phyloP scores from a whole-genome alignment of 1,284 basidiomycete species.

The Mycena sp. region DNA sequence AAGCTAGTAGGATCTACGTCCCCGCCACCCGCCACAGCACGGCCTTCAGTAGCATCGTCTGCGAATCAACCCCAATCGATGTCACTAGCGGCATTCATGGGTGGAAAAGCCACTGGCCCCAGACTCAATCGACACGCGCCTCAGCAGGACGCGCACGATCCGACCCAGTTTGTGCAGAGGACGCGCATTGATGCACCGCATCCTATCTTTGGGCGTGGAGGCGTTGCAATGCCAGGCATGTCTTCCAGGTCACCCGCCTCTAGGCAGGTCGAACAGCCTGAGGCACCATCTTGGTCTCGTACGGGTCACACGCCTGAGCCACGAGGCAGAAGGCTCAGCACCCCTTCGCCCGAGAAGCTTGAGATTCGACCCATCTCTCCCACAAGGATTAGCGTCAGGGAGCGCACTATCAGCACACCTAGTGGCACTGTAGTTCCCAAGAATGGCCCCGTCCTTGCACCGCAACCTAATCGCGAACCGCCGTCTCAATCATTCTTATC shows the following conservation, averaged over 20 bases:
- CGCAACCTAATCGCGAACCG: slow-evolving; percentile 10
- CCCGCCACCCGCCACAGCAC: slow-evolving; percentile 8
- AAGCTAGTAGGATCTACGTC: slow-evolving; percentile 45
- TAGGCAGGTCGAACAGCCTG: slow-evolving; percentile 20
- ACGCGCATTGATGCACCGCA: slow-evolving; percentile 62
- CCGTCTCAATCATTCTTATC: not conserved
- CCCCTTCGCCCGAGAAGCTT: slow-evolving; percentile 30
- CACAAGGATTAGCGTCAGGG: slow-evolving; percentile 46
- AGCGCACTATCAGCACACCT: slow-evolving; percentile 53
- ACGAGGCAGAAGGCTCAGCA: slow-evolving; percentile 31
- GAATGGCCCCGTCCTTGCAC: slow-evolving; percentile 5
- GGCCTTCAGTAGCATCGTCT: slow-evolving; percentile 23
- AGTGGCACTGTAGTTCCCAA: not conserved
- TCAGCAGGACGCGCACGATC: slow-evolving; percentile 72
- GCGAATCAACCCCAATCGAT: slow-evolving; percentile 53
- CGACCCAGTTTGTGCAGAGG: slow-evolving; percentile 72
- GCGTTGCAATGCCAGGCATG: slow-evolving; percentile 79
- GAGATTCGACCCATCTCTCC: slow-evolving; percentile 42
- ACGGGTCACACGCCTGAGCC: slow-evolving; percentile 26
- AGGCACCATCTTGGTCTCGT: slow-evolving; percentile 20
- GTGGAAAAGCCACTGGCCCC: slow-evolving; percentile 76
- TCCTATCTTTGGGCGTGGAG: slow-evolving; percentile 77
- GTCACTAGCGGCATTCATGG: slow-evolving; percentile 82
- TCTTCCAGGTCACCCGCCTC: slow-evolving; percentile 41
- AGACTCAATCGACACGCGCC: slow-evolving; percentile 74